A percentile compares a stretch with the other conserved stretches of the same genome.
Evolutionary conservation across 2,329 filamentous ascomycete species (phyloP).

Genomic region (Pyrenochaeta sp.): DNA sequence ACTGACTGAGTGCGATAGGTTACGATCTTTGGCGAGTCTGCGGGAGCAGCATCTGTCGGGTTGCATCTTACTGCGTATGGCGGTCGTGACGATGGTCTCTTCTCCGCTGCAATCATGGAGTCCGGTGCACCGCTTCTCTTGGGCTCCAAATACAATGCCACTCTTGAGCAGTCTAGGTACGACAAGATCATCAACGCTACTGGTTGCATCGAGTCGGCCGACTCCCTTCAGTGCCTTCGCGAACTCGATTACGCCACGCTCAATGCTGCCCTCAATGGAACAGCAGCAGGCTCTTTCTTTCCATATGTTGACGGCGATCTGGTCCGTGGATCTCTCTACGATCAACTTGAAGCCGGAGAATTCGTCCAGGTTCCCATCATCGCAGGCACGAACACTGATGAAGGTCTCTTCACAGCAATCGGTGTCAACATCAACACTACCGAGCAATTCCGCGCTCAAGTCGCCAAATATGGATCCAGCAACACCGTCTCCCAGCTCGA

Average conservation of each 20-base stretch:
- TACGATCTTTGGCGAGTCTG: slow-evolving; percentile 33
- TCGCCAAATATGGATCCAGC: not conserved
- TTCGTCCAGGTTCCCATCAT: slow-evolving; percentile 70
- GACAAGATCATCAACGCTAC: slow-evolving; percentile 49
- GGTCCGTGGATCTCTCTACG: slow-evolving; percentile 56
- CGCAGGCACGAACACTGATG: slow-evolving; percentile 68
- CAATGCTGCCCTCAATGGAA: slow-evolving; percentile 51
- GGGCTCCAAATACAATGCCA: slow-evolving; percentile 58
- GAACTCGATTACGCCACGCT: slow-evolving; percentile 64
- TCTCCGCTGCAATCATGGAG: slow-evolving; percentile 53
- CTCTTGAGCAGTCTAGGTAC: slow-evolving; percentile 56
- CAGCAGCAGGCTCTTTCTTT: slow-evolving; percentile 32
- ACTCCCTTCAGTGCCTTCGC: slow-evolving; percentile 59
- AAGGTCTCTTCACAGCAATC: slow-evolving; percentile 63
- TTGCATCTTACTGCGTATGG: slow-evolving; percentile 32
- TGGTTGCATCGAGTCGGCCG: slow-evolving; percentile 57
- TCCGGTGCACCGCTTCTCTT: slow-evolving; percentile 39
- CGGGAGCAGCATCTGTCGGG: slow-evolving; percentile 46
- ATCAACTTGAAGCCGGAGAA: slow-evolving; percentile 61
- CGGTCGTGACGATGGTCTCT: slow-evolving; percentile 50
- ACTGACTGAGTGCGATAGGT: too few species aligned
- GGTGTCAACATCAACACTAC: slow-evolving; percentile 66
- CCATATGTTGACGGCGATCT: slow-evolving; percentile 62
- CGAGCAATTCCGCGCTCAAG: slow-evolving; percentile 52
- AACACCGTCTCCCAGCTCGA: not conserved